Percentiles rank a stretch among this genome's conserved stretches.
Conservation (phyloP, 2,329 filamentous ascomycete genomes). For the Corniculantispora saksenae region DNA sequence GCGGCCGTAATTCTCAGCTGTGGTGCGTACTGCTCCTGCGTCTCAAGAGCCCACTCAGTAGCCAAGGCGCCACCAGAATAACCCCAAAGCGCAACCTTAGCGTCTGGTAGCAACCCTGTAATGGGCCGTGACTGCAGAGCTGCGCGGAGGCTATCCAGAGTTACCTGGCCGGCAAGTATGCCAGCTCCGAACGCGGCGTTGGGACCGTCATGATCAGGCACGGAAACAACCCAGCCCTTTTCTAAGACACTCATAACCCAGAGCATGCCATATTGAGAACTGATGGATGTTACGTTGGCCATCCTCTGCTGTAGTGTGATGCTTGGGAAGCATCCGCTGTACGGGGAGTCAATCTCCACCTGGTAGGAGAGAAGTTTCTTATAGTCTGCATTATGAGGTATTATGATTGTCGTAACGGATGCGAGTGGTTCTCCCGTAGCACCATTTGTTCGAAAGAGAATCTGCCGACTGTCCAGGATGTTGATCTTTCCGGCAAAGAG, state of each 20-base stretch:
- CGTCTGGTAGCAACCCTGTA: not conserved
- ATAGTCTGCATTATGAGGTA: not conserved
- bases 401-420: not conserved
- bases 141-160: not conserved
- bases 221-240: not conserved
- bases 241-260: not conserved
- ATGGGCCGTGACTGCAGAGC: not conserved
- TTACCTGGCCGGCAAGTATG: not conserved
- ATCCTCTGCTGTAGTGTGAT: not conserved
- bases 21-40: not conserved
- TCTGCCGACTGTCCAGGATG: not conserved
- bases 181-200: not conserved
- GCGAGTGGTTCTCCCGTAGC: not conserved
- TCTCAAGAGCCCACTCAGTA: not conserved
- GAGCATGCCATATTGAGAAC: not conserved
- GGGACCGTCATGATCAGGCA: slow-evolving; percentile 1
- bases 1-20: not conserved
- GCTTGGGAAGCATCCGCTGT: not conserved
- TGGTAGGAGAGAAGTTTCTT: slow-evolving; percentile 8
- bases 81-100: not conserved
- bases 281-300: not conserved
- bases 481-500: not conserved
- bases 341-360: not conserved
- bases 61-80: not conserved
- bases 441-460: not conserved